Conservation (phyloP, 257 asterid species). For the Solanum clarkiae region DNA sequence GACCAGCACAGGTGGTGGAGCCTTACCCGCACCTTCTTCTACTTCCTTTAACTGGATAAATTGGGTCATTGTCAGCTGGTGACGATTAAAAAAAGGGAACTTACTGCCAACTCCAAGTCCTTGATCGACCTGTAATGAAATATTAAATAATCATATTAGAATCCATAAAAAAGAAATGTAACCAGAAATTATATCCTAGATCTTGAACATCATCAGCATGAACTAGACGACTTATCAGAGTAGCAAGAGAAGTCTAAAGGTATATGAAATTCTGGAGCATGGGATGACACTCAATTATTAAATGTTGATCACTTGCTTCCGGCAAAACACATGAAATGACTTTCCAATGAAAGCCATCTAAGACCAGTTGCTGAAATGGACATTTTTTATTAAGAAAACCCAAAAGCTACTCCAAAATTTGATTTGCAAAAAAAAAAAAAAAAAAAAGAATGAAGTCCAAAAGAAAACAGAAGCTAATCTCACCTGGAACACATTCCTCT, state of each 20-base stretch:
- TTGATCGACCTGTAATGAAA: conserved; percentile 72
- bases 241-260: not conserved
- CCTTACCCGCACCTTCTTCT: conserved; percentile 88
- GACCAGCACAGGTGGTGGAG: conserved; percentile 91
- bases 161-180: not conserved
- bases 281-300: not conserved
- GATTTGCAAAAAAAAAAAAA: not conserved
- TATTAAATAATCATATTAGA: not conserved
- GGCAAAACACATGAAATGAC: not conserved
- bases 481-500: conserved; percentile 94
- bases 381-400: not conserved
- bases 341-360: not conserved
- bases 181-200: not conserved
- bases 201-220: not conserved
- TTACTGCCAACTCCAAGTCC: conserved; percentile 87
- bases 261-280: not conserved
- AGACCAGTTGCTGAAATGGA: not conserved
- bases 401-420: not conserved
- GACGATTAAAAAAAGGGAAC: conserved; percentile 82
- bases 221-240: not conserved
- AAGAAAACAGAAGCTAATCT: not conserved
- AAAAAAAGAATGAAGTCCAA: not conserved
- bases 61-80: conserved; percentile 68
- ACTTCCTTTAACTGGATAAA: conserved; percentile 71
- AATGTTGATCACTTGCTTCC: not conserved